Evolutionary conservation across 306 rosid genomes (phyloP).

Genomic region (Lathyrus aphaca): DNA sequence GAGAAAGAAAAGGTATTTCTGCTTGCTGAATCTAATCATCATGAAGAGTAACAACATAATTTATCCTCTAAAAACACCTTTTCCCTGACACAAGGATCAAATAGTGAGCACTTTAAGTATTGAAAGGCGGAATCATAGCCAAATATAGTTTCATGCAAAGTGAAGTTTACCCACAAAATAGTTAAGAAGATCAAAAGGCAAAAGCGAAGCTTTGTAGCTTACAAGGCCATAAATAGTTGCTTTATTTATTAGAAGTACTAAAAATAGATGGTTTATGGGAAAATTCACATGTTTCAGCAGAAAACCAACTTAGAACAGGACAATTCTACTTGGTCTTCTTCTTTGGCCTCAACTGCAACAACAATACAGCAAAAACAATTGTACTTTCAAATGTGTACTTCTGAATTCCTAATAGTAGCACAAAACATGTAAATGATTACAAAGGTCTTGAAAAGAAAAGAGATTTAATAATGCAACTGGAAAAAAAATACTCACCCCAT

Average conservation of each 20-base stretch:
- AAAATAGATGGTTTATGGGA: too few species aligned
- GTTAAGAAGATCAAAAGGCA: neutral
- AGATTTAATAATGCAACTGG: slow-evolving; percentile 6
- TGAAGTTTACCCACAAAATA: slow-evolving; percentile 29
- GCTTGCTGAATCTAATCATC: slow-evolving; percentile 37
- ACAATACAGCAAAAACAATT: too few species aligned
- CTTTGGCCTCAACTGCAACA: too few species aligned
- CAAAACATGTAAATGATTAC: slow-evolving; percentile 19
- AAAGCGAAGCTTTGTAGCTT: slow-evolving; percentile 25
- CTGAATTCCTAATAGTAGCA: too few species aligned
- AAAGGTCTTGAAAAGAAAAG: slow-evolving; percentile 3
- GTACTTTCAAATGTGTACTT: too few species aligned
- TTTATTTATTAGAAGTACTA: too few species aligned
- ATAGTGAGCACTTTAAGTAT: slow-evolving; percentile 34
- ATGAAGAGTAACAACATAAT: slow-evolving; percentile 36
- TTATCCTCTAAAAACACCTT: slow-evolving; percentile 52
- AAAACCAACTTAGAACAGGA: too few species aligned
- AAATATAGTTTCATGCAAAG: slow-evolving; percentile 13
- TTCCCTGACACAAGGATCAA: slow-evolving; percentile 58
- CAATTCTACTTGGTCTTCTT: too few species aligned
- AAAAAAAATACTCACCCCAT: slow-evolving; percentile 61
- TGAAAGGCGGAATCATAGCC: slow-evolving; percentile 33
- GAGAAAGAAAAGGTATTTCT: slow-evolving; percentile 31
- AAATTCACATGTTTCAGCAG: too few species aligned
- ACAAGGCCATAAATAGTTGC: too few species aligned